phyloP scores from a whole-genome alignment of 371 early-diverging fungal species.

The Apophysomyces ossiformis region DNA sequence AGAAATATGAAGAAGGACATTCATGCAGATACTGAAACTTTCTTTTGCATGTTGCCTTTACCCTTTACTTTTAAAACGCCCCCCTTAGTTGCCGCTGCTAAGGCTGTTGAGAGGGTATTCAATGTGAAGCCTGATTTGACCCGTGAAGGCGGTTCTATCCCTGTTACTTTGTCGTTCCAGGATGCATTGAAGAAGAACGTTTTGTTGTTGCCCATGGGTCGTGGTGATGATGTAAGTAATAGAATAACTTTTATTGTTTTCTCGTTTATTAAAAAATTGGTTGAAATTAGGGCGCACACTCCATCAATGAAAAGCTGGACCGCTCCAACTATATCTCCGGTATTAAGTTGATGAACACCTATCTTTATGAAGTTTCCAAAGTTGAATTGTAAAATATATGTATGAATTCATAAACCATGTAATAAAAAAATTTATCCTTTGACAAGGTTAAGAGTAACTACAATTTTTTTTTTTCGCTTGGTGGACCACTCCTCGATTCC shows the following conservation, averaged over 20 bases:
- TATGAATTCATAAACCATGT: no score
- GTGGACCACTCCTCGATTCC: no score
- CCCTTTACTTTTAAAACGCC: no score
- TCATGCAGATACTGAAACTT: not conserved
- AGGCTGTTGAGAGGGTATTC: slow-evolving; percentile 90
- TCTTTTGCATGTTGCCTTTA: not conserved
- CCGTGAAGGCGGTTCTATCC: slow-evolving; percentile 97
- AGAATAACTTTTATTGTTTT: not conserved
- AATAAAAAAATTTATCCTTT: not conserved
- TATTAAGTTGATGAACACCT: slow-evolving; percentile 91
- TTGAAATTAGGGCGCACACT: slow-evolving; percentile 84
- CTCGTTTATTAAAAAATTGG: not conserved
- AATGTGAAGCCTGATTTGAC: slow-evolving; percentile 93
- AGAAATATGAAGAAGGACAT: slow-evolving; percentile 14
- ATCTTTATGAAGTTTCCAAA: slow-evolving; percentile 85
- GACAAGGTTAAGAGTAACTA: no score
- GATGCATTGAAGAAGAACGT: slow-evolving; percentile 91
- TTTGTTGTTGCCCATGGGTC: slow-evolving; percentile 92
- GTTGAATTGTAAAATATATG: slow-evolving; percentile 23
- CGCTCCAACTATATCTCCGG: slow-evolving; percentile 91
- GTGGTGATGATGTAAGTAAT: slow-evolving; percentile 74
- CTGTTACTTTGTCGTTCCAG: slow-evolving; percentile 97
- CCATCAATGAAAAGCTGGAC: slow-evolving; percentile 97
- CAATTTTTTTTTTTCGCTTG: no score
- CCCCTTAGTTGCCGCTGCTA: slow-evolving; percentile 77